Conservation (phyloP, 2,329 filamentous ascomycete species). For the Fusarium transvaalense region DNA sequence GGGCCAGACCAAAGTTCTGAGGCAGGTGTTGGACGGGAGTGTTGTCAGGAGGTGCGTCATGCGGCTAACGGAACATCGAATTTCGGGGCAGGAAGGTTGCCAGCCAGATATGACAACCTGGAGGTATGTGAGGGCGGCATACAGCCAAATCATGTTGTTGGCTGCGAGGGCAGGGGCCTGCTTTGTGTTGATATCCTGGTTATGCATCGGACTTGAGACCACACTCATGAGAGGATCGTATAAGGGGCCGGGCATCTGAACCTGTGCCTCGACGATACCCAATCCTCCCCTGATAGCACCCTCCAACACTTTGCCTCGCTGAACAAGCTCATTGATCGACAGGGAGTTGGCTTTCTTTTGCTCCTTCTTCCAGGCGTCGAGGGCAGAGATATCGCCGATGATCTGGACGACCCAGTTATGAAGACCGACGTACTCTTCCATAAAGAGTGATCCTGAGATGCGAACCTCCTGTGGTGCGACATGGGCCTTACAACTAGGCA, state of each 20-base stretch:
- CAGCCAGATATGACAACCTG: conserved; percentile 63
- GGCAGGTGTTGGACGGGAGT: conserved; percentile 49
- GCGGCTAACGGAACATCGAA: conserved; percentile 52
- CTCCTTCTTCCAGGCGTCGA: conserved; percentile 68
- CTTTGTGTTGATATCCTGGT: conserved; percentile 40
- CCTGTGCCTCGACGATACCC: conserved; percentile 47
- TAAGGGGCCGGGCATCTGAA: background rate
- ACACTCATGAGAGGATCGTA: conserved; percentile 25
- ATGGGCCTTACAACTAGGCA: conserved; percentile 50
- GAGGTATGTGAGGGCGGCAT: conserved; percentile 62
- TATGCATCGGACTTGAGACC: conserved; percentile 43
- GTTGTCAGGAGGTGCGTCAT: conserved; percentile 53
- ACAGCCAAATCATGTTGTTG: conserved; percentile 61
- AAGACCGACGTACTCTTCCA: conserved; percentile 67
- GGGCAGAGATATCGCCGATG: conserved; percentile 65
- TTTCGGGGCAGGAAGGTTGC: conserved; percentile 61
- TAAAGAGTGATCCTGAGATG: conserved; percentile 52
- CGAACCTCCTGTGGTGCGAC: conserved; percentile 36
- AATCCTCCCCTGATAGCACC: conserved; percentile 53
- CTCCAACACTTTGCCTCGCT: conserved; percentile 59
- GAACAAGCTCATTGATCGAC: conserved; percentile 60
- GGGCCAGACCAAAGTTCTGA: conserved; percentile 57
- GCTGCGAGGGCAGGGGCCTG: conserved; percentile 44
- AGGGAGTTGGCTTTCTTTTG: conserved; percentile 59
- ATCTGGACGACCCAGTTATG: conserved; percentile 68